Percentiles rank a stretch among this genome's conserved stretches.
phyloP scores from a whole-genome alignment of 805 yeast species.

The Sugiyamaella marilandica region DNA sequence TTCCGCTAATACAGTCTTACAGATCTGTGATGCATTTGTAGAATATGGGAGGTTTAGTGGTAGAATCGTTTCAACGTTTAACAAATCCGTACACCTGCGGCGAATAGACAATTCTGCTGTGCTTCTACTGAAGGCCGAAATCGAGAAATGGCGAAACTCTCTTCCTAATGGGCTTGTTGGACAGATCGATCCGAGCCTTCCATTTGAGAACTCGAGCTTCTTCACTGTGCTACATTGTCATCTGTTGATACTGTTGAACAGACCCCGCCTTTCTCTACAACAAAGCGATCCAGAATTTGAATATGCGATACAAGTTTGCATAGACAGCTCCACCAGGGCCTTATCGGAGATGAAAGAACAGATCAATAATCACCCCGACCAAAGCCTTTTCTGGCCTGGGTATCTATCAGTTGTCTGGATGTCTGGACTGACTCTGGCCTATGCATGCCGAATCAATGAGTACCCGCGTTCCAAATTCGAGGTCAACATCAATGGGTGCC shows the following conservation, averaged over 20 bases:
- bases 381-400: conserved; percentile 8
- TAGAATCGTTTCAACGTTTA: not conserved
- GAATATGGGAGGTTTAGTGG: conserved; percentile 1
- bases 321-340: conserved; percentile 1
- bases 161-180: conserved; percentile 4
- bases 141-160: conserved; percentile 6
- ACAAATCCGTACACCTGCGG: conserved; percentile 2
- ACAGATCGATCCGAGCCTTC: not conserved
- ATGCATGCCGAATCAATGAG: conserved; percentile 3
- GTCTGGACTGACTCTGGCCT: conserved; percentile 6
- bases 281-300: conserved; percentile 4
- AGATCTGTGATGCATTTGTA: not conserved
- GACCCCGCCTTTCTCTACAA: conserved; percentile 5
- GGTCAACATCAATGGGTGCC: not conserved
- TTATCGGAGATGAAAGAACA: not conserved
- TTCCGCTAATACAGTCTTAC: not conserved
- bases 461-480: not conserved
- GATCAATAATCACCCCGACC: not conserved
- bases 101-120: not conserved
- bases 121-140: conserved; percentile 5
- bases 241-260: not conserved
- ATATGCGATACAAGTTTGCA: conserved; percentile 5
- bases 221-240: conserved; percentile 4
- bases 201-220: conserved; percentile 5
- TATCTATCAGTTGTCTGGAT: conserved; percentile 6